phyloP scores from a whole-genome alignment of 2,329 filamentous ascomycete genomes.

The Didymosphaeria variabile region DNA sequence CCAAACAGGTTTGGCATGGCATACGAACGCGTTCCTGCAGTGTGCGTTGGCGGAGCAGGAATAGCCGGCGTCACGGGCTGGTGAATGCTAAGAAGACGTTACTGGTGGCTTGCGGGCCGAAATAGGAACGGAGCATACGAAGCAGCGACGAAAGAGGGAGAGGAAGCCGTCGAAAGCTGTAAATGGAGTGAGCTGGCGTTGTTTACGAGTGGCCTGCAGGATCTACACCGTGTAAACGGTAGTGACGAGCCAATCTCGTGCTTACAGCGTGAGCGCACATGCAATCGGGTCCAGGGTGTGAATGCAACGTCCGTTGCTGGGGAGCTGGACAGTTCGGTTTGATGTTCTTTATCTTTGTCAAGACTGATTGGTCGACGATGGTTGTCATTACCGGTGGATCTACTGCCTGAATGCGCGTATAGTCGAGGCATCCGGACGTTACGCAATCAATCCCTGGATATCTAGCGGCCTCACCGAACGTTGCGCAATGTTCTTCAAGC shows the following conservation, averaged over 20 bases:
- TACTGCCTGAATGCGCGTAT: slow-evolving; percentile 29
- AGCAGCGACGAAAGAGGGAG: slow-evolving; percentile 18
- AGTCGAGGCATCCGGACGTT: slow-evolving; percentile 2
- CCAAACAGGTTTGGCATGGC: not conserved
- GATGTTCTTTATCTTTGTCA: slow-evolving; percentile 17
- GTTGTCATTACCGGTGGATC: slow-evolving; percentile 23
- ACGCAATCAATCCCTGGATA: slow-evolving; percentile 1
- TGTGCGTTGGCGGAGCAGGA: slow-evolving; percentile 1
- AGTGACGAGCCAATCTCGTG: not conserved
- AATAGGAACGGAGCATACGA: slow-evolving; percentile 17
- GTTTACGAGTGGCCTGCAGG: slow-evolving; percentile 26
- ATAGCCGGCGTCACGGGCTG: slow-evolving; percentile 19
- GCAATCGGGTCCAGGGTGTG: slow-evolving; percentile 9
- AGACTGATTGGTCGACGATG: slow-evolving; percentile 22
- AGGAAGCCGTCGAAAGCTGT: slow-evolving; percentile 11
- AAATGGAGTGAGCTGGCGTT: slow-evolving; percentile 21
- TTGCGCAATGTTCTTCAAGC: not conserved
- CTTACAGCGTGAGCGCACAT: slow-evolving; percentile 1
- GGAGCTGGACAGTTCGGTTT: slow-evolving; percentile 17
- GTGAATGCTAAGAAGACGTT: slow-evolving; percentile 20
- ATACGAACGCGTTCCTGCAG: slow-evolving; percentile 2
- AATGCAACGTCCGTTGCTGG: slow-evolving; percentile 22
- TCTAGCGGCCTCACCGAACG: not conserved
- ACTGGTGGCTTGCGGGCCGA: slow-evolving; percentile 22
- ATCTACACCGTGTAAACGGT: slow-evolving; percentile 8